These are phyloP conservation scores for Suillus fuscotomentosus DNA, from an alignment of 768 basidiomycete genomes.

Conservation along the genomic window DNA sequence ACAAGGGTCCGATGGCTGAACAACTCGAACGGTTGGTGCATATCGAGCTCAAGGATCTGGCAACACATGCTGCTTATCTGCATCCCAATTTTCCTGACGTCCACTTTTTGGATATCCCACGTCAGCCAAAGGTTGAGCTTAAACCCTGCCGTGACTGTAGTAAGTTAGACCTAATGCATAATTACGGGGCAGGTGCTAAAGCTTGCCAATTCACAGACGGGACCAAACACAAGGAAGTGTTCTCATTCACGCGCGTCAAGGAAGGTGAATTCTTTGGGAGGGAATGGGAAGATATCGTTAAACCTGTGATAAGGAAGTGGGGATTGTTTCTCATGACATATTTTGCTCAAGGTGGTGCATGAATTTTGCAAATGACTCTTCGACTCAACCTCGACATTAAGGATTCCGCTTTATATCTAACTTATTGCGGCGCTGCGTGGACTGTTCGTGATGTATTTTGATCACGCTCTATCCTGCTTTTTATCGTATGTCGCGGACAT, in stretches of 20 bases:
- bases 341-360: constrained; percentile 17
- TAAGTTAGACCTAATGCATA: constrained; percentile 38
- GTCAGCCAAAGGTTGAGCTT: constrained; percentile 12
- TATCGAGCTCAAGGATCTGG: constrained; percentile 73
- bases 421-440: background rate
- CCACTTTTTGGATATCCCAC: constrained; percentile 29
- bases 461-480: background rate
- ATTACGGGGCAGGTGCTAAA: background rate
- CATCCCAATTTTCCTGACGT: constrained; percentile 42
- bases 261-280: constrained; percentile 53
- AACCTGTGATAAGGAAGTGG: constrained; percentile 78
- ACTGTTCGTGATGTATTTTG: background rate
- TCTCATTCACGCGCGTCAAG: constrained; percentile 59
- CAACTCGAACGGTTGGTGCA: constrained; percentile 78
- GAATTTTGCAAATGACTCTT: background rate
- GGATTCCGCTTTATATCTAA: background rate
- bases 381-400: too few species aligned
- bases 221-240: constrained; percentile 72
- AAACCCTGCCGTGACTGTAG: constrained; percentile 46
- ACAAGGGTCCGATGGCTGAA: constrained; percentile 63
- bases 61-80: constrained; percentile 57
- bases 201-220: constrained; percentile 40
- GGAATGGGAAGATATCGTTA: constrained; percentile 76
- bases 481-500: background rate
- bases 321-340: constrained; percentile 52